phyloP scores from a whole-genome alignment of 1,284 basidiomycete genomes.

The Stygiomarasmius scandens region DNA sequence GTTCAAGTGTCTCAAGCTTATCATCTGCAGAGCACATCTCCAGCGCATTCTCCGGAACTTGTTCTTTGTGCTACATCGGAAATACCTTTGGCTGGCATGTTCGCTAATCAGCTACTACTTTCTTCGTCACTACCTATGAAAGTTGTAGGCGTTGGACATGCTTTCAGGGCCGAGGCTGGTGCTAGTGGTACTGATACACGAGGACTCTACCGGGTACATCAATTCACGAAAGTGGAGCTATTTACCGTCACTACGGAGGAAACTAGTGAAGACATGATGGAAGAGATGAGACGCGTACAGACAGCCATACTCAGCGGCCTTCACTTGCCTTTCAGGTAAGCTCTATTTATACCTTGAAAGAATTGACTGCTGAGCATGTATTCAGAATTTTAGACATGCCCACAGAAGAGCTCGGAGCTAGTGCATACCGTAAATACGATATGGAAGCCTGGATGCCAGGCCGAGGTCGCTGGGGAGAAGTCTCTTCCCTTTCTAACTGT shows the following conservation, averaged over 20 bases:
- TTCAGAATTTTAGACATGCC: slow-evolving; percentile 95
- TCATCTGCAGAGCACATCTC: slow-evolving; percentile 48
- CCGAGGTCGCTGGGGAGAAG: slow-evolving; percentile 94
- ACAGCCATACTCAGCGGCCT: slow-evolving; percentile 75
- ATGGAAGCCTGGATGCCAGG: slow-evolving; percentile 99
- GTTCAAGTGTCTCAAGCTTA: slow-evolving; percentile 69
- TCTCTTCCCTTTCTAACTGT: slow-evolving; percentile 93
- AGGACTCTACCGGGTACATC: slow-evolving; percentile 92
- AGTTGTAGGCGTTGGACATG: slow-evolving; percentile 85
- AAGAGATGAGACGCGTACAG: slow-evolving; percentile 79
- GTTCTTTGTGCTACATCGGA: slow-evolving; percentile 79
- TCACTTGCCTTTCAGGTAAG: slow-evolving; percentile 79
- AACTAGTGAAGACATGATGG: slow-evolving; percentile 76
- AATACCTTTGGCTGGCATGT: slow-evolving; percentile 84
- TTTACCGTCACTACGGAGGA: slow-evolving; percentile 72
- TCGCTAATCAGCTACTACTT: slow-evolving; percentile 67
- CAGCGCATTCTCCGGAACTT: slow-evolving; percentile 52
- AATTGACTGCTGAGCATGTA: slow-evolving; percentile 4
- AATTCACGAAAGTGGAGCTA: slow-evolving; percentile 91
- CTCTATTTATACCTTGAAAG: slow-evolving; percentile 6
- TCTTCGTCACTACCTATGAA: slow-evolving; percentile 67
- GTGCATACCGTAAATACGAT: slow-evolving; percentile 95
- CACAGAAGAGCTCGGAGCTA: slow-evolving; percentile 93
- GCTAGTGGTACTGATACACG: slow-evolving; percentile 89
- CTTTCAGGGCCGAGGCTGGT: slow-evolving; percentile 96